phyloP scores from a whole-genome alignment of 2,329 filamentous ascomycete species.

The Trichoderma sp. region DNA sequence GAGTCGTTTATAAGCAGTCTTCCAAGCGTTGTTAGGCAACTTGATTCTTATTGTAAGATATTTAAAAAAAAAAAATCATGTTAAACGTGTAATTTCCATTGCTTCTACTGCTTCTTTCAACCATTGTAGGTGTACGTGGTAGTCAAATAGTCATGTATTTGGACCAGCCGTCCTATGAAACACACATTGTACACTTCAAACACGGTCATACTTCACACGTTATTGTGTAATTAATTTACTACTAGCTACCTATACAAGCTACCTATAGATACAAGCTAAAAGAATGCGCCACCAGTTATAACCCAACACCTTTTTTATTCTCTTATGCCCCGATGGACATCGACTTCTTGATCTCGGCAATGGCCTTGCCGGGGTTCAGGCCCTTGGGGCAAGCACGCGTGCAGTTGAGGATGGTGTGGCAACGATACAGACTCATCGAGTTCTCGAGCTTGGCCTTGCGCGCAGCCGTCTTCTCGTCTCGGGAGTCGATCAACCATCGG shows the following conservation, averaged over 20 bases:
- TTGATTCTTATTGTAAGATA: too few species aligned
- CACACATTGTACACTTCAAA: not conserved
- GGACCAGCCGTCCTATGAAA: not conserved
- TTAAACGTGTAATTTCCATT: too few species aligned
- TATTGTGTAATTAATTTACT: not conserved
- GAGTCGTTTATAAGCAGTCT: too few species aligned
- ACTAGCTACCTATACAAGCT: not conserved
- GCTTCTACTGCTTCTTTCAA: too few species aligned
- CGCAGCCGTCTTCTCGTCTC: conserved; percentile 86
- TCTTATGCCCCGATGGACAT: conserved; percentile 62
- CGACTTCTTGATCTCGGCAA: conserved; percentile 98
- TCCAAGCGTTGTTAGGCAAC: too few species aligned
- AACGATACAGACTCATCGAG: conserved; percentile 98
- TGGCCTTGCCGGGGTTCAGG: conserved; percentile 90
- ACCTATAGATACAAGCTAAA: not conserved
- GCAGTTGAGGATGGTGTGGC: conserved; percentile 99
- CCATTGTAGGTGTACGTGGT: too few species aligned
- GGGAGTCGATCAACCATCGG: conserved; percentile 93
- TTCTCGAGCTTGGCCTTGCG: conserved; percentile 93
- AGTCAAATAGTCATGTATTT: too few species aligned
- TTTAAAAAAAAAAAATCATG: too few species aligned
- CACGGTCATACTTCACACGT: not conserved
- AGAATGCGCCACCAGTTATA: not conserved
- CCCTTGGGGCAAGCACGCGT: conserved; percentile 98
- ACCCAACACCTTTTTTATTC: not conserved